Conservation (phyloP, 2,329 filamentous ascomycete genomes). For the Alternaria gaisen region DNA sequence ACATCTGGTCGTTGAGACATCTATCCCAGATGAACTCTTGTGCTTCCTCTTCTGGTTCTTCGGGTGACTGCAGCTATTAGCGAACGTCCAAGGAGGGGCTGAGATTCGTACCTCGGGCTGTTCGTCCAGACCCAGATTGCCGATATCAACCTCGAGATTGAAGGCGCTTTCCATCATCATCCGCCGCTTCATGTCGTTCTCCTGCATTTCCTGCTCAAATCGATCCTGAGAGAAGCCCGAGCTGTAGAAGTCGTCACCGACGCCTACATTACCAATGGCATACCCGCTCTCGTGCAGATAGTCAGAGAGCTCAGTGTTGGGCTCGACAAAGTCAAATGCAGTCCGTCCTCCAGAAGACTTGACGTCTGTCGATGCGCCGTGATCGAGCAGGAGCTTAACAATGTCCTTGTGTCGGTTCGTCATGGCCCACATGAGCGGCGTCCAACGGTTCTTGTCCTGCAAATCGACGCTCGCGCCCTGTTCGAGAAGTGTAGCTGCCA, state of each 20-base stretch:
- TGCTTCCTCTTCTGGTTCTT: conserved; percentile 87
- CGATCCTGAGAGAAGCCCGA: conserved; percentile 90
- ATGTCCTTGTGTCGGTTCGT: conserved; percentile 97
- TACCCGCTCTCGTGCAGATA: conserved; percentile 96
- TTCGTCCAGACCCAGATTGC: conserved; percentile 95
- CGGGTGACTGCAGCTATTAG: conserved; percentile 52
- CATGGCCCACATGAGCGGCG: conserved; percentile 99
- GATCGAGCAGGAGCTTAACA: conserved; percentile 89
- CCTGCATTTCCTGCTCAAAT: conserved; percentile 96
- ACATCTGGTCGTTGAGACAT: conserved; percentile 98
- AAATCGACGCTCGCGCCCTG: conserved; percentile 89
- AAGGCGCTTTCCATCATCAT: conserved; percentile 99
- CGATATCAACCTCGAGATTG: conserved; percentile 94
- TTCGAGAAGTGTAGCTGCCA: conserved; percentile 83
- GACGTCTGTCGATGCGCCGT: conserved; percentile 93
- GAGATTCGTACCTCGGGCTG: conserved; percentile 77
- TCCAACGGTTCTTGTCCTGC: conserved; percentile 97
- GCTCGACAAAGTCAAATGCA: conserved; percentile 93
- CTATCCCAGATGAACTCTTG: conserved; percentile 96
- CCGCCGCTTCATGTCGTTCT: conserved; percentile 91
- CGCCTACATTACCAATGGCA: conserved; percentile 80
- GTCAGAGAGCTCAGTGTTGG: conserved; percentile 94
- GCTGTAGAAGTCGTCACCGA: conserved; percentile 91
- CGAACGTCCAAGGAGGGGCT: conserved; percentile 24
- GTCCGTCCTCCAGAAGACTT: conserved; percentile 94